Evolutionary conservation across 345 rosid genomes (phyloP).

Genomic region (Geranium brycei): DNA sequence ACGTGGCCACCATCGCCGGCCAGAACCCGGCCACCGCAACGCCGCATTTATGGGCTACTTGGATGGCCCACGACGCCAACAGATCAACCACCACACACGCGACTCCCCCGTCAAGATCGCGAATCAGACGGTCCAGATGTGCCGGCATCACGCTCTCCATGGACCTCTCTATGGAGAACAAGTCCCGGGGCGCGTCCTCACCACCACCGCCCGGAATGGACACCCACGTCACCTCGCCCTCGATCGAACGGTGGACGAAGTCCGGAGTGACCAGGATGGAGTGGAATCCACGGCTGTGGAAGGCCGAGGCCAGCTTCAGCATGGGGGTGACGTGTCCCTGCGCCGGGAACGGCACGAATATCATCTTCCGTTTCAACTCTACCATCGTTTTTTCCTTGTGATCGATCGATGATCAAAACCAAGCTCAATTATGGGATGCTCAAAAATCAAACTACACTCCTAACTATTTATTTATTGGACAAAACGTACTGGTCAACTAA

Average conservation of each 20-base stretch:
- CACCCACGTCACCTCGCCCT: constrained; percentile 8
- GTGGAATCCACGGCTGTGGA: constrained; percentile 30
- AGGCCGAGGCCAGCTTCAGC: constrained; percentile 39
- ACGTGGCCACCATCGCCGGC: constrained; percentile 60
- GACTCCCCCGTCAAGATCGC: constrained; percentile 13
- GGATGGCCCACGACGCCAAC: constrained; percentile 52
- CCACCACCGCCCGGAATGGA: constrained; percentile 34
- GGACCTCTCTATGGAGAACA: constrained; percentile 47
- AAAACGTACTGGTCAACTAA: too few species aligned
- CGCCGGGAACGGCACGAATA: constrained; percentile 66
- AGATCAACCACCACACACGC: constrained; percentile 58
- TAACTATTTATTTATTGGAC: too few species aligned
- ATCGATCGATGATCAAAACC: too few species aligned
- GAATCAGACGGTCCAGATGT: constrained; percentile 38
- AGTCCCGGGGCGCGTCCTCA: constrained; percentile 25
- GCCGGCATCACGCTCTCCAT: constrained; percentile 50
- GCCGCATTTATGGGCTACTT: constrained; percentile 40
- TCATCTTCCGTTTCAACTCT: constrained; percentile 19
- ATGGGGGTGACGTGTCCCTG: constrained; percentile 75
- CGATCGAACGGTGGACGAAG: constrained; percentile 39
- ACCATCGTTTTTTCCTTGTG: constrained; percentile 6
- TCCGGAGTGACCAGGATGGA: constrained; percentile 38
- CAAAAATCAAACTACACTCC: too few species aligned
- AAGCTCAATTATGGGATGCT: too few species aligned
- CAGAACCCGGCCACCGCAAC: constrained; percentile 59